These are phyloP conservation scores for Ustilago crameri DNA, from an alignment of 1,284 basidiomycete species.

Conservation along the genomic window DNA sequence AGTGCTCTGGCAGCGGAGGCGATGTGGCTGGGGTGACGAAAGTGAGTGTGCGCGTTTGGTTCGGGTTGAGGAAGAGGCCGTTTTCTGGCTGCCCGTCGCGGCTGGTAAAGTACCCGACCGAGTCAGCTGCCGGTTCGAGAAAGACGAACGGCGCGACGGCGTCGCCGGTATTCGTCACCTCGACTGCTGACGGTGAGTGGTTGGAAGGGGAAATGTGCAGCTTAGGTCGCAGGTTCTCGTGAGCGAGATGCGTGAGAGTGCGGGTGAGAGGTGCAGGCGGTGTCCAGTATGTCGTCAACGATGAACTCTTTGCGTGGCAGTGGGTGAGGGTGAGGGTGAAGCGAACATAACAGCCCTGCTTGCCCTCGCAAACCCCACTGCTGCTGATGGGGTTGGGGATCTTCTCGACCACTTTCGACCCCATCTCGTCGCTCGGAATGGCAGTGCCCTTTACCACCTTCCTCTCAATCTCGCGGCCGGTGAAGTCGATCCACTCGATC, in stretches of 20 bases:
- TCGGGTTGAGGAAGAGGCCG: conserved; percentile 28
- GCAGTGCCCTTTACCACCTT: background rate
- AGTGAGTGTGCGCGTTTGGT: background rate
- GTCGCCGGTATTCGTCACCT: conserved; percentile 14
- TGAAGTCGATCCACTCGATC: conserved; percentile 24
- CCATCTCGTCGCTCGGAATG: background rate
- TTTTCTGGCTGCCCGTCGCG: conserved; percentile 11
- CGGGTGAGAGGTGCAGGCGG: conserved; percentile 1
- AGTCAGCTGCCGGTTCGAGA: conserved; percentile 74
- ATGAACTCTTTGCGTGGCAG: background rate
- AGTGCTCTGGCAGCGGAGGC: no score
- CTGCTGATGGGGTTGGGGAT: background rate
- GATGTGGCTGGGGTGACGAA: no score
- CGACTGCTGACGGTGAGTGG: background rate
- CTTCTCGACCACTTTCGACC: conserved; percentile 2
- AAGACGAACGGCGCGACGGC: conserved; percentile 69
- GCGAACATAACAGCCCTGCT: conserved; percentile 10
- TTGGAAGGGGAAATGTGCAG: conserved; percentile 3
- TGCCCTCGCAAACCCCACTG: background rate
- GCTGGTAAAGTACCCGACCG: conserved; percentile 72
- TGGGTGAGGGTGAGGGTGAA: conserved; percentile 3
- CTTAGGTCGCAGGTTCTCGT: background rate
- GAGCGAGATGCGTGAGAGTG: conserved; percentile 1
- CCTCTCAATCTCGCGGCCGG: background rate
- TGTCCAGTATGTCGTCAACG: conserved; percentile 6